Evolutionary conservation across 2,329 filamentous ascomycete species (phyloP), one percentile per base, ranked within the genome.

Genomic region (Xylogone sp.): DNA sequence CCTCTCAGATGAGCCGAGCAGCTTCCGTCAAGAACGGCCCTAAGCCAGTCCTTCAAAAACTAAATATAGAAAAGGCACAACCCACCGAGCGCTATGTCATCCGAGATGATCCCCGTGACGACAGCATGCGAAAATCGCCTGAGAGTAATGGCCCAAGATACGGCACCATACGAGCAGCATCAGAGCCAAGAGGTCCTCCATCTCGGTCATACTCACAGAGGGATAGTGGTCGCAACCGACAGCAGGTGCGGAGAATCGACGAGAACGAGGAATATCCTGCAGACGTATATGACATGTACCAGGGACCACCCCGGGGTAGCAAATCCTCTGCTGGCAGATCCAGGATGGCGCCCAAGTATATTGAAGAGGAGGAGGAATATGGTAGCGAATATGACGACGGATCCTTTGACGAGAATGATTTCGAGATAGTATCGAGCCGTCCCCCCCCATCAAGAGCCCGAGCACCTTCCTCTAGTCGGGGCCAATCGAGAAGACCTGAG

Each of bases 361-460:
- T 88, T 58, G 88, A 92, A 56, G 90, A 95, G 57, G 88, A 93
- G 54, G 87, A 90, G 1, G 86, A 90, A 46, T 84, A 83, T 52
- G 84, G 78, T n/a, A 87, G 85, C 59, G 83, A 87, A 50, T 86
- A 87, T 59, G 85, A 88, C 53, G 83, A 84, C 46, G 78, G 78
- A 2, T 86, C 82, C 1, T 81, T 90, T 46, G 86, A 94, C 56
- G 85, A 90, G 57, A 83, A 79, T 18, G 87, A 90, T 20, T 93
- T 93, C 55, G 90, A 95, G 65, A 90, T 93, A 76, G 74, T 92
- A 29, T 82, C 79, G 7, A 77, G 74, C 46, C 74, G 77, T 62
- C 68, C 79, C 64, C 65, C 70, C 45, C 51, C 45, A 21, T 51
- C 59, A 18, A 56, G 64, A 21, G 72, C 77, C 7, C 71, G 76